Conservation (phyloP, 768 basidiomycete genomes). For the Tylopilus sp. region DNA sequence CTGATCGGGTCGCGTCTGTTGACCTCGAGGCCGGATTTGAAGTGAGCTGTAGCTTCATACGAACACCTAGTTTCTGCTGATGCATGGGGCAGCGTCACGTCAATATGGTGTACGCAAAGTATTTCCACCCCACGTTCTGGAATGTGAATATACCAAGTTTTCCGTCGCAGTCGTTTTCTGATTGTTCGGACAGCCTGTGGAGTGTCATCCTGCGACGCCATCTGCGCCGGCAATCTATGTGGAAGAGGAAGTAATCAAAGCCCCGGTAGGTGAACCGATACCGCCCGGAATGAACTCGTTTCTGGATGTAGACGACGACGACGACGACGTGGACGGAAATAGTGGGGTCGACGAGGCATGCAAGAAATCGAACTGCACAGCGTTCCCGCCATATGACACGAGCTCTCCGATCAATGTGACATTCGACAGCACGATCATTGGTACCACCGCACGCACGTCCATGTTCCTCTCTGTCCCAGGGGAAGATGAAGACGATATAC, state of each 20-base stretch:
- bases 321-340: not conserved
- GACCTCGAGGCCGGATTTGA: slow-evolving; percentile 14
- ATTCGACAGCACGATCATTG: slow-evolving; percentile 18
- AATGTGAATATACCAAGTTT: slow-evolving; percentile 4
- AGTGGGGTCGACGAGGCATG: not conserved
- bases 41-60: not conserved
- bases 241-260: slow-evolving; percentile 15
- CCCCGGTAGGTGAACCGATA: not conserved
- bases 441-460: slow-evolving; percentile 4
- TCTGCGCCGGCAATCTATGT: slow-evolving; percentile 17
- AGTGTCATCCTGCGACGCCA: slow-evolving; percentile 13
- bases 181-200: slow-evolving; percentile 6
- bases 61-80: not conserved
- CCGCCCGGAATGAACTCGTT: slow-evolving; percentile 13
- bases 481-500: not conserved
- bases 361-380: not conserved
- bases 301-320: slow-evolving; percentile 10
- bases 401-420: not conserved
- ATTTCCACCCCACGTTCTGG: slow-evolving; percentile 23
- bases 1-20: not conserved
- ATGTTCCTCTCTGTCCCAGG: slow-evolving; percentile 13
- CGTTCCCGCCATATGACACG: slow-evolving; percentile 15
- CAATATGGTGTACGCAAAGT: slow-evolving; percentile 20
- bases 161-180: not conserved
- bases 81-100: slow-evolving; percentile 6